These are phyloP conservation scores for Phyllosticta paracitricarpa DNA, from an alignment of 2,329 filamentous ascomycete genomes.

Conservation along the genomic window DNA sequence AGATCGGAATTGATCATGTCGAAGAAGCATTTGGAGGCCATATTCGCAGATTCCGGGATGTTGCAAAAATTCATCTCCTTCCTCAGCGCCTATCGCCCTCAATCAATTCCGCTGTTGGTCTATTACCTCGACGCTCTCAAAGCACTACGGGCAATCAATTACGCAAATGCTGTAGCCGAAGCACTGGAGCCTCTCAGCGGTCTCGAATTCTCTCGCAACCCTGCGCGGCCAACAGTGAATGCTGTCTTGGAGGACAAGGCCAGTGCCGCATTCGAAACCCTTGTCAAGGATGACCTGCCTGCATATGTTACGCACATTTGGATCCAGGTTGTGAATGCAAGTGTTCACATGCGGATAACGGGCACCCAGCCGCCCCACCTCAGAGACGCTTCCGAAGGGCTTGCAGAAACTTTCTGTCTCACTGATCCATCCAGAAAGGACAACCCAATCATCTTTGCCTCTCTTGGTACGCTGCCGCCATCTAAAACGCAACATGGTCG, in stretches of 20 bases:
- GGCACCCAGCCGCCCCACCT: conserved; percentile 56
- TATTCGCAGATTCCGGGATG: conserved; percentile 54
- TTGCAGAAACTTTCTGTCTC: conserved; percentile 68
- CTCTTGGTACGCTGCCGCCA: conserved; percentile 46
- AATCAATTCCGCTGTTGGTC: conserved; percentile 55
- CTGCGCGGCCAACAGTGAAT: conserved; percentile 46
- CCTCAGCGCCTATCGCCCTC: conserved; percentile 47
- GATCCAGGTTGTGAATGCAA: conserved; percentile 58
- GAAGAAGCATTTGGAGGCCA: conserved; percentile 51
- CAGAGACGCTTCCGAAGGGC: conserved; percentile 59
- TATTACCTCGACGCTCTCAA: conserved; percentile 67
- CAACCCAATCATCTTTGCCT: conserved; percentile 69
- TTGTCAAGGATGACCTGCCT: conserved; percentile 59
- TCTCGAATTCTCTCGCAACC: conserved; percentile 44
- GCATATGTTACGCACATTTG: conserved; percentile 62
- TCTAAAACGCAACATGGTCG: background rate
- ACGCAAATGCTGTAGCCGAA: conserved; percentile 58
- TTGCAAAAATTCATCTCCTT: conserved; percentile 60
- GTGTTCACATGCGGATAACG: conserved; percentile 57
- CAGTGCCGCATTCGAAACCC: conserved; percentile 51
- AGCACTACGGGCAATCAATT: conserved; percentile 58
- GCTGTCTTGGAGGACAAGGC: conserved; percentile 52
- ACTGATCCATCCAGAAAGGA: conserved; percentile 64
- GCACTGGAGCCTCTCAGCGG: conserved; percentile 48
- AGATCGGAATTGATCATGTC: conserved; percentile 58